Base-by-base conservation (phyloP, 306 rosid genomes). In the Casuarina cunninghamiana region DNA sequence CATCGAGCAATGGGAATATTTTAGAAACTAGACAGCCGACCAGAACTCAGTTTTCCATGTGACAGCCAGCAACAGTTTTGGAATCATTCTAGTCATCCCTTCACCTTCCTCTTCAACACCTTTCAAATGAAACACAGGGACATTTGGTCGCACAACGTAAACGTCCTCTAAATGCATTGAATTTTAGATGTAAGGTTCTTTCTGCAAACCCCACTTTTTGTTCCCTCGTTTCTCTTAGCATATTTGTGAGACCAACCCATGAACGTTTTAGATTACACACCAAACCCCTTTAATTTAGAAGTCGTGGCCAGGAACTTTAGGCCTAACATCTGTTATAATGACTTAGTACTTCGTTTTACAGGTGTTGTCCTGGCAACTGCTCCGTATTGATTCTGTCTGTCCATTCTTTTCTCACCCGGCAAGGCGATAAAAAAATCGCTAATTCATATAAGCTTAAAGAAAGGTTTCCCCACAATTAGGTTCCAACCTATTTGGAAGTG, bases 401-500 rank as follows among this genome's bases (percentile, higher is more conserved):
- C 57, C 13, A 2, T 42, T 44, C 43, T 32, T 39, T 58, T 35
- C 55, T 13, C 17, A 21, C 17, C 49, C 26, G 55, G 5, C 58
- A 74, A 74, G 74, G 15, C 53, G 58, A 8, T 9, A 43, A 62
- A 68, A 12, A 44, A 44, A 44, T 44, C 8, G 10, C 3, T 45
- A 45, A 68, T 72, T 77, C 54, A 71, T 76, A 71, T 78, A 43
- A 45, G 54, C 48, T 69, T 57, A 11, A 44, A 58, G 54, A 57
- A 73, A 68, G 70, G 73, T 55, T 41, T 60, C 35, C 54, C 17
- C 71, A 76, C 19, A 79, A 89, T 71, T n/a, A 53, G 74, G 87
- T 77, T 87, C 97, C 97, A 75, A 80, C 91, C 87, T 87, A 83
- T 79, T 88, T 86, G 97, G 95, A 92, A 85, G 94, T 84, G 89